Base-by-base conservation (phyloP, 768 basidiomycete species). In the Mrakia blollopis region DNA sequence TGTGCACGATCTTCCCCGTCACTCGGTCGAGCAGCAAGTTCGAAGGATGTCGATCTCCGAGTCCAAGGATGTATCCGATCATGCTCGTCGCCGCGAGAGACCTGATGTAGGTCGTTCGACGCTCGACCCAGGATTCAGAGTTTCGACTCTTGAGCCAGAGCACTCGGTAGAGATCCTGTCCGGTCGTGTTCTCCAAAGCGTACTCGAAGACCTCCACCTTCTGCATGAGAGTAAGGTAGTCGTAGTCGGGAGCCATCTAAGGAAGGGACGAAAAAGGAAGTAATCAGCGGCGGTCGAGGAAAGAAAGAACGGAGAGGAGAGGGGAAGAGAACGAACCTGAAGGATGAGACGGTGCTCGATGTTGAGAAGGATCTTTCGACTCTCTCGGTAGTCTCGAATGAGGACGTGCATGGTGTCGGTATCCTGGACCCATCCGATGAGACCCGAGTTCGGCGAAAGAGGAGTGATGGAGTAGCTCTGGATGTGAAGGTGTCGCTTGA, bases 201-300 rank as follows among this genome's bases (percentile, higher is more conserved):
- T 98, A 98, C 83, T 98, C 94, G 85, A 99, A 99, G 4, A 99
- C 97, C 82, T 99, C 97, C 57, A 99, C 92, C 86, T 99, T 99
- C 83, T 99, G 96, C 70, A 99, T 87, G 7, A 98, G 86, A 41
- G 91, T 93, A 41, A 98, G 86, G 81, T 91, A 92, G 83, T 98
- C 96, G 83, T 98, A 99, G 82, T 98, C 96, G 14, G 97, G 96
- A 13, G 97, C 97, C 96, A 98, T 98, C 94, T 98, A 76, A 32
- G 32, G 16, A 25, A 37, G 54, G 63, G 28, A 80, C n/a, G 13
- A 54, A 37, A 13, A 8, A 21, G 13, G 13, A 21, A 21, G 13
- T 14, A 23, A 57, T 23, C n/a, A 77, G 69, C 54, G 44, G 2
- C 10, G n/a, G 62, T 1, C 35, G 57, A 52, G 32, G 16, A 35